Base-by-base conservation (phyloP, 2,329 filamentous ascomycete genomes). In the Drechslera avenae region DNA sequence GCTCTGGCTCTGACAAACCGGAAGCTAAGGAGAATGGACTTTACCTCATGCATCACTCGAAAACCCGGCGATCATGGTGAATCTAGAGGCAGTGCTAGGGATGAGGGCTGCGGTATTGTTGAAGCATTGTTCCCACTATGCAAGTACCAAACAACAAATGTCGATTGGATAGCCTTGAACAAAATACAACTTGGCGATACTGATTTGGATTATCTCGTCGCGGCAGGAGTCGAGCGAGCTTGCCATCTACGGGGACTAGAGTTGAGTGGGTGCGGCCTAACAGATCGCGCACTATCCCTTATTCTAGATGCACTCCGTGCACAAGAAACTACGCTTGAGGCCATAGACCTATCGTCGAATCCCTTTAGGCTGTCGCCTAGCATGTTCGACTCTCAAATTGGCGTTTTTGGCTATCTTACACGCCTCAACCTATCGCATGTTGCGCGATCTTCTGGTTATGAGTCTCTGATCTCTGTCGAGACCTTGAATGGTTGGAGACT, bases 101-200 rank as follows among this genome's bases (percentile, higher is more conserved):
- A 88, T 63, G 79, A 82, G 5, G 86, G 86, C 1, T 88, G 86
- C 64, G 86, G 85, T 33, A 85, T 90, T 40, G 83, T 87, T 14
- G 86, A 88, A 66, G 87, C 86, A 2, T 76, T 90, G 4, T 85
- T 87, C 59, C 85, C 86, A 1, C 75, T 89, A 5, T 88, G 85
- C 71, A 84, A 84, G 56, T 81, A 83, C 54, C 82, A 87, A 60
- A 78, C 85, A 18, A 89, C 87, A 0, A 87, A 85, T 60, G 83
- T 89, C 14, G 85, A 88, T 66, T 90, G 87, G 86, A 81, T 90
- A 45, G 79, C 83, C 17, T 72, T 90, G 51, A 89, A 85, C 53
- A 85, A 85, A 10, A 86, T 89, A 54, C 81, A 83, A 52, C 79
- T 90, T n/a, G 86, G 85, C 33, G 87, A 90, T 46, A 84, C 84